Conservation (phyloP, 2,329 filamentous ascomycete species). For the Alternaria alternata region DNA sequence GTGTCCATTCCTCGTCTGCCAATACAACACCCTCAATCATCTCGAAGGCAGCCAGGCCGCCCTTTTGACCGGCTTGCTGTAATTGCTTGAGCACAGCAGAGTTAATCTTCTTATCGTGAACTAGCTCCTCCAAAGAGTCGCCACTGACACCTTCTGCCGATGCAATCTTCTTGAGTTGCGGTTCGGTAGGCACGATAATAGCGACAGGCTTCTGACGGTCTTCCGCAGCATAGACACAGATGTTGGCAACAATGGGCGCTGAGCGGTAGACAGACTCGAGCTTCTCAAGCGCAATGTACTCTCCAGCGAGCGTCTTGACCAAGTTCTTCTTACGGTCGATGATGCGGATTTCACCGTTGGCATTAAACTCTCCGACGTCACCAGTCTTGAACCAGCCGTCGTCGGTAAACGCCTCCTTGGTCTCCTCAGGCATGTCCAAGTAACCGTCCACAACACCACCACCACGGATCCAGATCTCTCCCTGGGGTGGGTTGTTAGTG, state of each 20-base stretch:
- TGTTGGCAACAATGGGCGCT: slow-evolving; percentile 78
- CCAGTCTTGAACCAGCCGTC: slow-evolving; percentile 98
- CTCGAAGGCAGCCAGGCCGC: slow-evolving; percentile 75
- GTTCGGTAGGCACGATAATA: slow-evolving; percentile 72
- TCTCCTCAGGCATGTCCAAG: slow-evolving; percentile 87
- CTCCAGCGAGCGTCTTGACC: slow-evolving; percentile 92
- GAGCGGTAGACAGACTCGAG: slow-evolving; percentile 91
- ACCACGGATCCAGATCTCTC: slow-evolving; percentile 91
- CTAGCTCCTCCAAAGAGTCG: slow-evolving; percentile 71
- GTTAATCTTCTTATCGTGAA: slow-evolving; percentile 71
- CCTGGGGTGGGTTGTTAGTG: slow-evolving; percentile 79
- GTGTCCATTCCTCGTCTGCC: slow-evolving; percentile 87
- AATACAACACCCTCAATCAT: slow-evolving; percentile 79
- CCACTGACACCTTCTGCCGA: slow-evolving; percentile 68
- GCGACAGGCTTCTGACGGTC: slow-evolving; percentile 81
- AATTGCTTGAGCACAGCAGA: slow-evolving; percentile 74
- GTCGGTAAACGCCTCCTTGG: slow-evolving; percentile 73
- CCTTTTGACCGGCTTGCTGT: slow-evolving; percentile 68
- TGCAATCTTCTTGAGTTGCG: slow-evolving; percentile 64
- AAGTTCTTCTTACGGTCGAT: slow-evolving; percentile 99
- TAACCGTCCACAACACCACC: slow-evolving; percentile 78
- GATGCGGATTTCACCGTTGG: slow-evolving; percentile 79
- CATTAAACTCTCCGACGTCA: slow-evolving; percentile 90
- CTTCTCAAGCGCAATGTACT: slow-evolving; percentile 97
- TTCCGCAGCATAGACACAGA: slow-evolving; percentile 84